Conservation (phyloP, 1,284 basidiomycete genomes). For the Ustilago hordei region DNA sequence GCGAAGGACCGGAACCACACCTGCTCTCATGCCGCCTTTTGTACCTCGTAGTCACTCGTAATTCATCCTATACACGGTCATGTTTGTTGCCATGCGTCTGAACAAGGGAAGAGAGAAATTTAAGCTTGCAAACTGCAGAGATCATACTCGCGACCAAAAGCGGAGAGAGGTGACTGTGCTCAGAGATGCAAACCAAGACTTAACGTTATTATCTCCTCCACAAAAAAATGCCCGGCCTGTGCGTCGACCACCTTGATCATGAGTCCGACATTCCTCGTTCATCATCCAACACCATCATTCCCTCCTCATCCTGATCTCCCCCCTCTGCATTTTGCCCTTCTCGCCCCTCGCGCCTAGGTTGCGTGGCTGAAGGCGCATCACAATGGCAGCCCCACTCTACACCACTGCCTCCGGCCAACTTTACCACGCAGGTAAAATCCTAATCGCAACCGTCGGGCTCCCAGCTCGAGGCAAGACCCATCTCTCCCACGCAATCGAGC, state of each 20-base stretch:
- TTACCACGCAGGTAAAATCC: conserved; percentile 93
- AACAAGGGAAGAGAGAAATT: too few species aligned
- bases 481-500: conserved; percentile 91
- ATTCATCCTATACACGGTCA: too few species aligned
- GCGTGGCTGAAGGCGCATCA: conserved; percentile 5
- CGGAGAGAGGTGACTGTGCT: neutral
- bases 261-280: neutral
- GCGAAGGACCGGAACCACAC: neutral
- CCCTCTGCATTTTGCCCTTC: neutral
- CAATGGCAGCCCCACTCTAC: conserved; percentile 69
- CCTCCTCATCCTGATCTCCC: neutral
- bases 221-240: conserved; percentile 13
- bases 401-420: conserved; percentile 75
- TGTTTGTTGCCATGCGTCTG: too few species aligned
- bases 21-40: neutral
- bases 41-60: neutral
- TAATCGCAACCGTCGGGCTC: conserved; percentile 89
- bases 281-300: neutral
- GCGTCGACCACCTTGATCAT: conserved; percentile 4
- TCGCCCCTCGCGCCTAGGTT: neutral
- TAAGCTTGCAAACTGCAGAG: too few species aligned
- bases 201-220: conserved; percentile 11
- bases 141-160: neutral
- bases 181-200: conserved; percentile 2
- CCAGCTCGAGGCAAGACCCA: conserved; percentile 92